Evolutionary conservation across 495 filamentous ascomycete genomes (phyloP).

Genomic region (Jackrogersella minutella): DNA sequence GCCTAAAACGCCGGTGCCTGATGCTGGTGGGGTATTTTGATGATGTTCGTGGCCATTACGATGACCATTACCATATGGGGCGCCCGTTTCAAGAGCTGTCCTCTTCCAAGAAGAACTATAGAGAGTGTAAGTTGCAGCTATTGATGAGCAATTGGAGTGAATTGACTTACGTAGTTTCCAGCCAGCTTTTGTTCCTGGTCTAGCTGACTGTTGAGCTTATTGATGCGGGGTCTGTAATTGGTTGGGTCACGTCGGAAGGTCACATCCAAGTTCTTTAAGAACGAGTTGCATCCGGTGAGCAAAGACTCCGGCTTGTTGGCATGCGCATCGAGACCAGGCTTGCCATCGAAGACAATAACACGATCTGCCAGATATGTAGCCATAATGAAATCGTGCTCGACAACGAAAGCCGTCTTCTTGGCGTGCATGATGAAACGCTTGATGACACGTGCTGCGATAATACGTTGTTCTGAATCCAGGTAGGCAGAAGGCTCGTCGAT

Average conservation of each 20-base stretch:
- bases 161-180: conserved; percentile 83
- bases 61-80: conserved; percentile 48
- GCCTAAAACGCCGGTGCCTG: conserved; percentile 53
- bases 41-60: conserved; percentile 39
- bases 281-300: conserved; percentile 94
- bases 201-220: conserved; percentile 93
- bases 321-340: conserved; percentile 85
- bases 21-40: conserved; percentile 48
- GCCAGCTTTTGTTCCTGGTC: conserved; percentile 95
- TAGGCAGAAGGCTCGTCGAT: conserved; percentile 97
- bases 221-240: conserved; percentile 96
- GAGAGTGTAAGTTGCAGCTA: conserved; percentile 23
- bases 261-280: conserved; percentile 94
- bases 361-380: conserved; percentile 95
- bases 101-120: conserved; percentile 89
- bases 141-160: background rate
- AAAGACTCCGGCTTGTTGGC: conserved; percentile 91
- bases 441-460: conserved; percentile 94
- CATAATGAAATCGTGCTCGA: conserved; percentile 99
- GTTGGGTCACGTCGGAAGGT: conserved; percentile 98
- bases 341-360: conserved; percentile 96
- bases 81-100: conserved; percentile 69
- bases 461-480: conserved; percentile 98
- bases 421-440: conserved; percentile 99
- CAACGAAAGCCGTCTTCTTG: conserved; percentile 98